Evolutionary conservation across 805 yeast species (phyloP).

Genomic region (Schwanniomyces sp.): DNA sequence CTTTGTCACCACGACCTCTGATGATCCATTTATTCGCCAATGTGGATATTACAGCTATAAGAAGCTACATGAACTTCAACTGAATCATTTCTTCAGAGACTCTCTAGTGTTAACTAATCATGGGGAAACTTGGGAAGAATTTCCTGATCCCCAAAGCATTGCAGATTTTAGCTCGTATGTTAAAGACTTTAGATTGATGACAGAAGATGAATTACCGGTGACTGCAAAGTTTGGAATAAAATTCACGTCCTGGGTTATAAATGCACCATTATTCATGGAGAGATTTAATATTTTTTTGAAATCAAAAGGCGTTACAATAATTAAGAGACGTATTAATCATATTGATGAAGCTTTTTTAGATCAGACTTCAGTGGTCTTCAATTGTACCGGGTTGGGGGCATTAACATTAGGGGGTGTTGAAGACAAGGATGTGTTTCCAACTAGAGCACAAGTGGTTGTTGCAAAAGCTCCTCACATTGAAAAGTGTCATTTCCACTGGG

Average conservation of each 20-base stretch:
- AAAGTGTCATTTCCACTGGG: slow-evolving; percentile 19
- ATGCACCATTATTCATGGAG: slow-evolving; percentile 18
- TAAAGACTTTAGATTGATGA: slow-evolving; percentile 2
- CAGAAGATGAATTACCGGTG: not conserved
- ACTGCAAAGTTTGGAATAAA: slow-evolving; percentile 3
- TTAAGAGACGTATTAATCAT: slow-evolving; percentile 8
- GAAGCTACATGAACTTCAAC: slow-evolving; percentile 4
- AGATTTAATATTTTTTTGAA: slow-evolving; percentile 10
- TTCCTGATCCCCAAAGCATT: slow-evolving; percentile 3
- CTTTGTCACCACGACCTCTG: slow-evolving; percentile 28
- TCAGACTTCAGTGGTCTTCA: slow-evolving; percentile 15
- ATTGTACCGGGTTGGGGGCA: slow-evolving; percentile 28
- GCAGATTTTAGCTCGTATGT: slow-evolving; percentile 2
- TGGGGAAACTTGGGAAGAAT: slow-evolving; percentile 6
- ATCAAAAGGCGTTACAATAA: slow-evolving; percentile 11
- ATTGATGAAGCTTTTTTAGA: slow-evolving; percentile 15
- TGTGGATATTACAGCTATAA: slow-evolving; percentile 10
- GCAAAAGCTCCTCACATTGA: slow-evolving; percentile 23
- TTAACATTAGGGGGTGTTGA: slow-evolving; percentile 16
- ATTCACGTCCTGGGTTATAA: slow-evolving; percentile 15
- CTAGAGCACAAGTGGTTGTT: slow-evolving; percentile 28
- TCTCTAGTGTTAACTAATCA: slow-evolving; percentile 4
- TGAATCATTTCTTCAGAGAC: not conserved
- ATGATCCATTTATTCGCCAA: not conserved
- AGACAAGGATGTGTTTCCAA: slow-evolving; percentile 17